Evolutionary conservation across 768 basidiomycete species (phyloP).

Genomic region (Strobilomyces dryophilus): DNA sequence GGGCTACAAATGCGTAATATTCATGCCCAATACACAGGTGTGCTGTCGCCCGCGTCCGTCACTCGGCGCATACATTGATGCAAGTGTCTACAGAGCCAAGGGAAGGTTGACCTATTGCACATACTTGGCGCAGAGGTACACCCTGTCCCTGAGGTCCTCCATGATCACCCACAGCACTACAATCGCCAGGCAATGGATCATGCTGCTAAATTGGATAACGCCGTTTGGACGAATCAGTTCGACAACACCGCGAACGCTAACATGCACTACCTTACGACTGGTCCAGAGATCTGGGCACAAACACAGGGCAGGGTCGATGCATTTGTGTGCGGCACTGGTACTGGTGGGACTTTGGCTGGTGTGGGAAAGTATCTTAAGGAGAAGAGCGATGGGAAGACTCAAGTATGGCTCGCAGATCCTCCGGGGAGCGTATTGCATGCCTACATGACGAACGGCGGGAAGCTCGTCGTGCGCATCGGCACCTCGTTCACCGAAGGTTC

Average conservation of each 20-base stretch:
- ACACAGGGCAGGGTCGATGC: conserved; percentile 74
- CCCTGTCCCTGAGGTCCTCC: conserved; percentile 95
- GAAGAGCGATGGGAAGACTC: conserved; percentile 68
- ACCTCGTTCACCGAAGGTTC: conserved; percentile 90
- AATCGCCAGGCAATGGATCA: conserved; percentile 81
- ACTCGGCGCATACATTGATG: neutral
- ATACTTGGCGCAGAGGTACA: conserved; percentile 98
- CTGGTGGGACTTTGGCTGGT: conserved; percentile 96
- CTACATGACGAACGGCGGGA: conserved; percentile 77
- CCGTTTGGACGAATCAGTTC: conserved; percentile 98
- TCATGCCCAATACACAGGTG: conserved; percentile 95
- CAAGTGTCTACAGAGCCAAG: conserved; percentile 75
- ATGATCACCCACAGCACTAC: conserved; percentile 93
- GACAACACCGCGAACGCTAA: conserved; percentile 94
- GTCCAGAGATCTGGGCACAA: conserved; percentile 96
- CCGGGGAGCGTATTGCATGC: conserved; percentile 91
- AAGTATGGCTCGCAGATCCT: conserved; percentile 95
- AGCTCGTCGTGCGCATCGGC: conserved; percentile 69
- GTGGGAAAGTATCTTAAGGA: conserved; percentile 82
- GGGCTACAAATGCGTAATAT: conserved; percentile 98
- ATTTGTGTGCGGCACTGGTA: conserved; percentile 92
- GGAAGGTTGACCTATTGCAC: conserved; percentile 94
- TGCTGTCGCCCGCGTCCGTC: neutral
- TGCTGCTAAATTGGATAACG: conserved; percentile 68
- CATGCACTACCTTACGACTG: conserved; percentile 86